Evolutionary conservation across 139 green algal species (phyloP), one percentile per base, ranked within the genome.

Genomic region (Tetraselmis chui): DNA sequence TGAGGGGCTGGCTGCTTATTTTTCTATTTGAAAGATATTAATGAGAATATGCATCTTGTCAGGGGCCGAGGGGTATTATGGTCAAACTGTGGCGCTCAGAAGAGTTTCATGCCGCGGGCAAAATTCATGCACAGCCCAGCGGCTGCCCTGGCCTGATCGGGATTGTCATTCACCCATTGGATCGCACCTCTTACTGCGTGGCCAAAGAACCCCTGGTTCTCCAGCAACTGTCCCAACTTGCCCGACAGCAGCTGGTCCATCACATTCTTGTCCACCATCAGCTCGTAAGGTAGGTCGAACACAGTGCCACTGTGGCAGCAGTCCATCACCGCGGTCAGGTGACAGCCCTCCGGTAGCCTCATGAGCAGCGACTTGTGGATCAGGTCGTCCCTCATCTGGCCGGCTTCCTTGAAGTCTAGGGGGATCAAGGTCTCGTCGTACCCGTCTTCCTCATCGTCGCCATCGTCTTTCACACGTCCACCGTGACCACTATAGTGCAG

Each of bases 261-360:
- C 45, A 67, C 45, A 18, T 67, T 67, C 45, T 67, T 67, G 45
- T 67, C 45, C 45, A 67, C 45, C 45, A 67, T 67, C 45, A 67
- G 45, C 45, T 67, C 45, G 80, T 83, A 89, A 23, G 77, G 59
- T 67, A 89, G 82, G 76, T 89, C 85, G 11, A 89, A 23, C 25
- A 78, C 78, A 27, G 82, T 88, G 27, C 85, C 85, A 28, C 74
- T 83, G 85, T 89, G 85, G 80, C 85, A 89, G 23, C 84, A 77
- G 78, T 89, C 85, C 22, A 84, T 32, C 24, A 89, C 31, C 5
- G 83, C 83, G 74, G 79, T 75, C 27, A 89, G 80, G 2, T 32
- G 23, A n/a, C 31, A 84, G 1, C 85, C 85, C 23, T n/a, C 24
- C 23, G 32, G 32, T 1, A 89, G 59, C 29, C 84, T 84, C 1